A percentile compares a stretch with the other conserved stretches of the same genome.
phyloP scores from a whole-genome alignment of 2,329 filamentous ascomycete species.

The Fusarium brachygibbosum region DNA sequence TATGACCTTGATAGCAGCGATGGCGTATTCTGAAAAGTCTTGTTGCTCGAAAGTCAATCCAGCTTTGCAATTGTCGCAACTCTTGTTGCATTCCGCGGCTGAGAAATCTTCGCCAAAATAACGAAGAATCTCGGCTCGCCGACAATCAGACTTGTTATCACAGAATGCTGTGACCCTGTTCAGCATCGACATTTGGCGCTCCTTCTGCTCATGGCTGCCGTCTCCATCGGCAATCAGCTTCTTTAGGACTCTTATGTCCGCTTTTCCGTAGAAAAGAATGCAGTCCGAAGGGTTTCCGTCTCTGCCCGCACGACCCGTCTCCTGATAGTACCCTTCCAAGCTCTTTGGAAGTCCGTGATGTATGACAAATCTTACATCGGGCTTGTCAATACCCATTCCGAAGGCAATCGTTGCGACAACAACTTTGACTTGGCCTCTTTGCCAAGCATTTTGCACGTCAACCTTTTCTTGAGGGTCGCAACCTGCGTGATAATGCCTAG shows the following conservation, averaged over 20 bases:
- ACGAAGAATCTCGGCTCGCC: constrained; percentile 86
- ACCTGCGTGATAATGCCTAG: constrained; percentile 87
- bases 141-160: constrained; percentile 89
- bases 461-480: constrained; percentile 78
- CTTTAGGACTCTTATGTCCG: constrained; percentile 79
- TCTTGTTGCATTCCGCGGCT: constrained; percentile 75
- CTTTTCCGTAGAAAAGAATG: constrained; percentile 88
- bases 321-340: constrained; percentile 97
- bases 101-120: constrained; percentile 94
- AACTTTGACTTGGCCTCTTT: constrained; percentile 81
- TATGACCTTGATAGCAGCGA: constrained; percentile 78
- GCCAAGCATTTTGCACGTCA: constrained; percentile 84
- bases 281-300: constrained; percentile 91
- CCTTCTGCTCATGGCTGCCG: constrained; percentile 81
- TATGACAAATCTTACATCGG: constrained; percentile 95
- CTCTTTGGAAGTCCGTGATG: constrained; percentile 95
- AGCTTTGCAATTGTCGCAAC: constrained; percentile 91
- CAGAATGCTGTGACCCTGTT: constrained; percentile 88
- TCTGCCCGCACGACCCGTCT: constrained; percentile 93
- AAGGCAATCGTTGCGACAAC: constrained; percentile 99
- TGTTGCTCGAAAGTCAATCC: constrained; percentile 76
- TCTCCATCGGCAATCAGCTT: constrained; percentile 88
- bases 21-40: constrained; percentile 83
- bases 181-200: constrained; percentile 87
- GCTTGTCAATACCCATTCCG: constrained; percentile 99